A percentile compares a stretch with the other conserved stretches of the same genome.
Conservation (phyloP, 495 filamentous ascomycete genomes). For the Pseudotulostoma volvatum region DNA sequence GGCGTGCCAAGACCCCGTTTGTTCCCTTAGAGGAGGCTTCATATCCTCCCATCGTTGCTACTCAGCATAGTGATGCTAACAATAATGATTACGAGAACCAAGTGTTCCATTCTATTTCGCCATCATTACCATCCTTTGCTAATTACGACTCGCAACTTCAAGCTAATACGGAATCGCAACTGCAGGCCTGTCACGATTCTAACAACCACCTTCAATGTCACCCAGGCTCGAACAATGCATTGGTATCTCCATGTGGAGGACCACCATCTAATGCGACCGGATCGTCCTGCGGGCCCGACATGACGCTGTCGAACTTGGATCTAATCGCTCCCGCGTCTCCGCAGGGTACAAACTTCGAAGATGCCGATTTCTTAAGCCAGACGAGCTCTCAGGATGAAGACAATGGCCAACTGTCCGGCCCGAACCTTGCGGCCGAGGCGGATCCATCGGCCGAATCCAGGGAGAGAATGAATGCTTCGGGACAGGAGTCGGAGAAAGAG, state of each 20-base stretch:
- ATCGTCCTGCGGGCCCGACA: conserved; percentile 19
- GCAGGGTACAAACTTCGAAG: conserved; percentile 20
- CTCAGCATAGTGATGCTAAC: too few species aligned
- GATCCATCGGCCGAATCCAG: conserved; percentile 12
- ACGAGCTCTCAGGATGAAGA: conserved; percentile 28
- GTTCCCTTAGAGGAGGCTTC: conserved; percentile 20
- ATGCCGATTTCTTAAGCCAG: conserved; percentile 29
- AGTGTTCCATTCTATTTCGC: too few species aligned
- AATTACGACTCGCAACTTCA: too few species aligned
- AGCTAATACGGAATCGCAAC: too few species aligned
- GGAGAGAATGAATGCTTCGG: conserved; percentile 11
- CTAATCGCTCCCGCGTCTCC: conserved; percentile 12
- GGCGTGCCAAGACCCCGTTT: conserved; percentile 20
- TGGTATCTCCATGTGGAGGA: conserved; percentile 23
- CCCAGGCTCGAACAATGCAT: conserved; percentile 26
- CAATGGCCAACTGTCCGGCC: neutral
- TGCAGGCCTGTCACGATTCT: too few species aligned
- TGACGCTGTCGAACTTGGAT: conserved; percentile 27
- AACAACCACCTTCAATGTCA: too few species aligned
- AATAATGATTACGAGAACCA: too few species aligned
- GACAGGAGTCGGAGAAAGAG: conserved; percentile 38
- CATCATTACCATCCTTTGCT: too few species aligned
- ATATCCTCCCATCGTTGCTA: conserved; percentile 16
- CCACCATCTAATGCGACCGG: conserved; percentile 4
- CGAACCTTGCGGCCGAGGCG: conserved; percentile 8